Base-by-base conservation (phyloP, 257 asterid genomes). In the Nemophila menziesii region DNA sequence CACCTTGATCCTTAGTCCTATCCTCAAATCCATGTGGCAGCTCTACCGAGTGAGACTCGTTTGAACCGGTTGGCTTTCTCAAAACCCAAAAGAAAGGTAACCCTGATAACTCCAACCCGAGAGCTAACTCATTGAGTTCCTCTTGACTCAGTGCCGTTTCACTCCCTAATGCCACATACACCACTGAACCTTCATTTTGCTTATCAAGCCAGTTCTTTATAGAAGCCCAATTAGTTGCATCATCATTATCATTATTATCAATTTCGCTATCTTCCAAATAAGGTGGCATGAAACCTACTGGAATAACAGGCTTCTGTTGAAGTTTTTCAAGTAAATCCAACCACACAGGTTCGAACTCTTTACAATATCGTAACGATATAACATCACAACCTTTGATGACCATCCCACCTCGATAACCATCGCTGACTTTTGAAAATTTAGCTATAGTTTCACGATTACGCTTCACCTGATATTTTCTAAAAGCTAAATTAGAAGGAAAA, bases 51-150 rank as follows among this genome's bases (percentile, higher is more conserved):
- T 49, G 51, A 5, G 51, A 4, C 0, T 64, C 41, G 0, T 14
- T n/a, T 1, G 13, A 17, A 5, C 44, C 36, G 5, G 50, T 14
- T 19, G 56, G 62, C 20, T 37, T 61, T 33, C 69, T 57, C 0
- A 71, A 48, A 1, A 21, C 65, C 75, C 80, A 61, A 0, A 72
- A 58, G 10, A 72, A 67, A 0, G 66, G 63, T 0, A 64, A 22
- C 2, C 45, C 45, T 1, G 66, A 61, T 1, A 44, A 16, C 49
- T 72, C 76, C 45, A 68, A 26, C 0, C 73, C 71, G 0, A 54
- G 54, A 6, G 71, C 69, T 12, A 72, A 8, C 40, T 68, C 68
- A 5, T 16, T 37, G 19, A 67, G 40, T 42, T 72, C 18, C 3
- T 1, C 16, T 21, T 45, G 44, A 48, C 22, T 58, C 20, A 38